Conservation (phyloP, 768 basidiomycete genomes). For the Amanita pallidorosea region DNA sequence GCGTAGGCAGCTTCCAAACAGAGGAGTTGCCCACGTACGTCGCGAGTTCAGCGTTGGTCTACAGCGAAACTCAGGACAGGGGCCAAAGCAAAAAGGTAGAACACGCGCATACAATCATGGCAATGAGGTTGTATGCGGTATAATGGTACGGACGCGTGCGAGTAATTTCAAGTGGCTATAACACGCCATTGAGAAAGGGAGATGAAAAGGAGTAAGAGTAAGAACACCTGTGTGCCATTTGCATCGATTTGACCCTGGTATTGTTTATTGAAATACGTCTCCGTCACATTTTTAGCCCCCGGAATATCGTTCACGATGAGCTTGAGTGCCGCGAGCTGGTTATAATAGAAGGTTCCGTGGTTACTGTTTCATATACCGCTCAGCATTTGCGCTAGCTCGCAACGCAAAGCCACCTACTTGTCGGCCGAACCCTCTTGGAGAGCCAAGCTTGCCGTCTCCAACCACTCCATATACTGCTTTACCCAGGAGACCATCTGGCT, state of each 20-base stretch:
- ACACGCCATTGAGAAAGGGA: not conserved
- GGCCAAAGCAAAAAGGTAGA: not conserved
- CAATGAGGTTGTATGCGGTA: conserved; percentile 55
- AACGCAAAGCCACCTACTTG: conserved; percentile 30
- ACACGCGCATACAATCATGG: conserved; percentile 44
- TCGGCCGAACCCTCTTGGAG: conserved; percentile 30
- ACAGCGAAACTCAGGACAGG: not conserved
- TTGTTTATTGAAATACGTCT: conserved; percentile 38
- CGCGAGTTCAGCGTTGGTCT: conserved; percentile 50
- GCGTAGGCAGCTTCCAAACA: conserved; percentile 41
- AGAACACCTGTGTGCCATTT: conserved; percentile 43
- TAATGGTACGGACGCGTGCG: conserved; percentile 61
- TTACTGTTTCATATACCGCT: conserved; percentile 30
- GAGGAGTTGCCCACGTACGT: conserved; percentile 32
- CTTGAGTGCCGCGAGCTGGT: conserved; percentile 47
- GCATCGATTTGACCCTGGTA: conserved; percentile 44
- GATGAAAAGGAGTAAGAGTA: not conserved
- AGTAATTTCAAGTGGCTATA: conserved; percentile 46
- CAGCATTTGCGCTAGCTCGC: not conserved
- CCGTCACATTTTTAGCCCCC: conserved; percentile 35
- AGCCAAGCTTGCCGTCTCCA: conserved; percentile 36
- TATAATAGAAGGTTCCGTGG: conserved; percentile 55
- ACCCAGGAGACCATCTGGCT: conserved; percentile 39
- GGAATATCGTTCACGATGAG: conserved; percentile 37
- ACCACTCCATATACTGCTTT: conserved; percentile 42